Evolutionary conservation across 1,284 basidiomycete genomes (phyloP), one percentile per base, ranked within the genome.

Genomic region (Puccinia coronata): DNA sequence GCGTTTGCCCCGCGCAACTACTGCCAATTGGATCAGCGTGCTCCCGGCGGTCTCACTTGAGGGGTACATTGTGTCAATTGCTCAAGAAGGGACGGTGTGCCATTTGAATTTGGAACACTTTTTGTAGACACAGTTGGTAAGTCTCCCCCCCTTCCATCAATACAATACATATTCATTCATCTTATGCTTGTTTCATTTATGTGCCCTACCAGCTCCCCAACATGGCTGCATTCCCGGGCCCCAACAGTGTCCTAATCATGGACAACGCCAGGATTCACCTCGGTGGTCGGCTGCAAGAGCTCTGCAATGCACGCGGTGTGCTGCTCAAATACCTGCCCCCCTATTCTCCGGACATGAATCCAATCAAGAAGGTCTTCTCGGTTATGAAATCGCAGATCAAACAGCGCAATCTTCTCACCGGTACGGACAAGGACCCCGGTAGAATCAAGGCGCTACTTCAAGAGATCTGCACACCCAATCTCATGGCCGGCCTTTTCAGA

Each of bases 291-390:
- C n/a, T 72, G n/a, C n/a, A 20, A 23, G n/a, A 53, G 14, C 14
- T 72, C 1, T 72, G 47, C 14, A 23, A n/a, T 5, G 34, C 5
- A 1, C 6, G 28, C 11, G 49, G 49, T 0, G 47, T 72, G 5
- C 47, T 53, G 1, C 34, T 47, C 1, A 18, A 53, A 5, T 53
- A 72, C 31, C 14, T 72, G 70, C 70, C 70, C 5, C 47, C 70
- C 23, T 72, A 72, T 28, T 72, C 70, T 0, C 70, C 70, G 9
- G 43, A 72, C n/a, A 49, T 72, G 43, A 72, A 72, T 34, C 70
- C 70, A 36, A 72, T 51, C 5, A 49, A 34, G 47, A 57, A 61
- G 61, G 61, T 65, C 23, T 65, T 65, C 34, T 65, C n/a, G 11
- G 39, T 11, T 9, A 18, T 39, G 11, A 61, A 59, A 18, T 57